Conservation (phyloP, 2,329 filamentous ascomycete species). For the Diaporthe vaccinii region DNA sequence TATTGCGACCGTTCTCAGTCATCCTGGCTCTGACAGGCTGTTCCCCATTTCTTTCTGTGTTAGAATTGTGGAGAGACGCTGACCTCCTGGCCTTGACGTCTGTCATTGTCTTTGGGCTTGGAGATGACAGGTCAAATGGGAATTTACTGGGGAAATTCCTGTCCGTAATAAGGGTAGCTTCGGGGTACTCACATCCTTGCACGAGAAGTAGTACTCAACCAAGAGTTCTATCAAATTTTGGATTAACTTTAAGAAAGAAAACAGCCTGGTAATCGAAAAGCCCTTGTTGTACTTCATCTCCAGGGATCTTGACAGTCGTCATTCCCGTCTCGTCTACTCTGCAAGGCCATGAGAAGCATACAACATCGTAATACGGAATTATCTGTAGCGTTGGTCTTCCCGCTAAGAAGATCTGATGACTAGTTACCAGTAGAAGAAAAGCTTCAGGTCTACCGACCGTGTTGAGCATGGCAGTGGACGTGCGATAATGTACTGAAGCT, state of each 20-base stretch:
- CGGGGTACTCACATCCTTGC: background rate
- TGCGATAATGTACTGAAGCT: background rate
- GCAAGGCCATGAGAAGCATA: background rate
- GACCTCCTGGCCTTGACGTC: background rate
- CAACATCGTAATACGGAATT: background rate
- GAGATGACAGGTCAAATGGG: too few relatives aligned
- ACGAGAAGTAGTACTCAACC: background rate
- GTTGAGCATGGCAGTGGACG: background rate
- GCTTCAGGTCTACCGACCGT: background rate
- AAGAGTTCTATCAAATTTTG: background rate
- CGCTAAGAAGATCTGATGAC: background rate
- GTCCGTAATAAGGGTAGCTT: background rate
- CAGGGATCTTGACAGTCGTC: background rate
- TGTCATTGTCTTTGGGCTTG: background rate
- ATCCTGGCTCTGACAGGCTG: background rate
- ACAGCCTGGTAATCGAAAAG: background rate
- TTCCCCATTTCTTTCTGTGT: background rate
- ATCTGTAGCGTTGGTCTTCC: background rate
- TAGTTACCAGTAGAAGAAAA: background rate
- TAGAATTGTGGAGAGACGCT: background rate
- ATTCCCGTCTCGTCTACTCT: background rate
- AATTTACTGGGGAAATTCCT: background rate
- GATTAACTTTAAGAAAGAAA: too few relatives aligned
- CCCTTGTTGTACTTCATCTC: background rate
- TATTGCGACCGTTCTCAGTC: background rate